Conservation (phyloP, 225 moss, liverwort and hornwort genomes). For the Physcomitrellopsis africana region DNA sequence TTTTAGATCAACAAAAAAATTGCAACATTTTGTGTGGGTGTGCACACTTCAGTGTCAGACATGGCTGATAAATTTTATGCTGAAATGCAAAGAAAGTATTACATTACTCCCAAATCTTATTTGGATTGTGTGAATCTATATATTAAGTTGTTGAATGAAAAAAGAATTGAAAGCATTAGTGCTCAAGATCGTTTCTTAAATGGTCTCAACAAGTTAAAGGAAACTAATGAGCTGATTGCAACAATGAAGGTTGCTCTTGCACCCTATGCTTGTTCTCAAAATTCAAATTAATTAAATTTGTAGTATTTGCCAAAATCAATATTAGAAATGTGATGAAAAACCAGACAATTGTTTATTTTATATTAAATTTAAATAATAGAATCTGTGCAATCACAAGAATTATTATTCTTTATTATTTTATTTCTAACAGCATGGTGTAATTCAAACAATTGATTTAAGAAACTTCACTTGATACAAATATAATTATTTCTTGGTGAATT, state of each 20-base stretch:
- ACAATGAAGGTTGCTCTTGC: constrained; percentile 63
- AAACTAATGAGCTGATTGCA: constrained; percentile 88
- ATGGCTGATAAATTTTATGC: constrained; percentile 80
- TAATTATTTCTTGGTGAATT: too few species aligned
- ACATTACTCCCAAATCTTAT: constrained; percentile 96
- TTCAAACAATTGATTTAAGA: too few species aligned
- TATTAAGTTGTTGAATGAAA: constrained; percentile 71
- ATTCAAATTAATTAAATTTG: too few species aligned
- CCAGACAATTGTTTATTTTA: too few species aligned
- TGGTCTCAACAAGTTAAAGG: constrained; percentile 86
- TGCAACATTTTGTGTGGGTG: constrained; percentile 81
- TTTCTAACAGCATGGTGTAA: too few species aligned
- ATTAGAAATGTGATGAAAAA: too few species aligned
- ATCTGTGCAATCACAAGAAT: too few species aligned
- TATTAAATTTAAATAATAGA: too few species aligned
- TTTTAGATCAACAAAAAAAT: constrained; percentile 73
- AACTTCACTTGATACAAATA: too few species aligned
- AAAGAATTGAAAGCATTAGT: constrained; percentile 69
- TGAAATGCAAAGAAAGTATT: constrained; percentile 85
- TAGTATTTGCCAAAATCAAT: too few species aligned
- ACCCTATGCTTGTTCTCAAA: too few species aligned
- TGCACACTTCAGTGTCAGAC: constrained; percentile 79
- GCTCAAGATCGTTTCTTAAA: constrained; percentile 91
- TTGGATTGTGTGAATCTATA: constrained; percentile 90
- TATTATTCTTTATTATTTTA: too few species aligned